Base-by-base conservation (phyloP, 495 filamentous ascomycete genomes). In the Xylaria palmicola region DNA sequence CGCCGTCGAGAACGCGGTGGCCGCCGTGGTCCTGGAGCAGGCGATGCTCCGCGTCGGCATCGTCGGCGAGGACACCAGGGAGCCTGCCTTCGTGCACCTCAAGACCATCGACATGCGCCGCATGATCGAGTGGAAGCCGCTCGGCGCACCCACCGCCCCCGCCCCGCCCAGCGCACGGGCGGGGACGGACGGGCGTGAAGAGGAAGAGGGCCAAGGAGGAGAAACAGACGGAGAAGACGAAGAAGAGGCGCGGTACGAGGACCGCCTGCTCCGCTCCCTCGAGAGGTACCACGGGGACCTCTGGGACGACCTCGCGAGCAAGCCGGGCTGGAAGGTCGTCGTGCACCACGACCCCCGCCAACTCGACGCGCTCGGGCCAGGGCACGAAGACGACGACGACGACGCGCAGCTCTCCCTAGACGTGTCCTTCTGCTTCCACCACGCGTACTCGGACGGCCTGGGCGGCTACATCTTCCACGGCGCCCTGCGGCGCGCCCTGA, bases 391-490 rank as follows among this genome's bases (percentile, higher is more conserved):
- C 12, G 34, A 59, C 9, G 20, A 58, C 27, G 22, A 34, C 8
- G 19, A 62, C 30, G 44, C 29, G 36, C 10, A 17, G 32, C 29
- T 54, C 12, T 34, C 49, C 51, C 19, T 72, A 27, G 65, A 70
- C 37, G 58, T 65, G 40, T 59, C 70, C 26, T 69, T 74, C 40
- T 66, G 66, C 22, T 65, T 64, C n/a, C 73, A 75, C 40, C 73
- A 75, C 48, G 48, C 65, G 5, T 62, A 74, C 2, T 62, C 65
- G 19, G 73, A 75, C 43, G 73, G 73, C 6, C 56, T 59, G 6
- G 68, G 71, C 53, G 68, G 65, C 2, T 58, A 60, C 12, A 32
- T 62, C 4, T 74, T 75, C 50, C 73, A 75, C 32, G 13, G 52
- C 17, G 62, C 52, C 6, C 53, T 74, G 4, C 68, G 70, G n/a